phyloP scores from a whole-genome alignment of 2,329 filamentous ascomycete species.

The Fonsecaea erecta region DNA sequence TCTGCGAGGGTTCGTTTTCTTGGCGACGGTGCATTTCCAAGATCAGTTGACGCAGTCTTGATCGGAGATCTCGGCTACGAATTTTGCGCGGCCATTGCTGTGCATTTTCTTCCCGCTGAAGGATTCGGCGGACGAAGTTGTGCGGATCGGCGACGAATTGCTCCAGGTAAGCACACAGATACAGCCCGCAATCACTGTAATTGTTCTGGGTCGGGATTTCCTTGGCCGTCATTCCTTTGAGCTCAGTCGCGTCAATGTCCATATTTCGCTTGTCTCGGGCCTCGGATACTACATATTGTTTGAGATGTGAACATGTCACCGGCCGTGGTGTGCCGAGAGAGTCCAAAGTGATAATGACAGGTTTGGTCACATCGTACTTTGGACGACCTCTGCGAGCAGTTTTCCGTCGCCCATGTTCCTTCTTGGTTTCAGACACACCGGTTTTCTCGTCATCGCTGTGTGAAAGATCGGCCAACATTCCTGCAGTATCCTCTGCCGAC shows the following conservation, averaged over 20 bases:
- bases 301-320: constrained; percentile 65
- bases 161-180: constrained; percentile 80
- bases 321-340: constrained; percentile 73
- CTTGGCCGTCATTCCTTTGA: constrained; percentile 70
- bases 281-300: constrained; percentile 77
- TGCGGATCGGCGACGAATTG: constrained; percentile 79
- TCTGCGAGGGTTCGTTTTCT: constrained; percentile 41
- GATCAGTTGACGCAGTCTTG: constrained; percentile 34
- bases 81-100: constrained; percentile 35
- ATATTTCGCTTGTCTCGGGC: constrained; percentile 61
- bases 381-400: constrained; percentile 41
- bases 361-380: constrained; percentile 58
- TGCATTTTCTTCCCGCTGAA: constrained; percentile 67
- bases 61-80: constrained; percentile 32
- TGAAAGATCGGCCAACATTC: constrained; percentile 23
- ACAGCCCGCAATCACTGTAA: constrained; percentile 87
- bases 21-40: constrained; percentile 36
- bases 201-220: constrained; percentile 81
- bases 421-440: constrained; percentile 24
- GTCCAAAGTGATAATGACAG: constrained; percentile 83
- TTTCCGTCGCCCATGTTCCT: constrained; percentile 35
- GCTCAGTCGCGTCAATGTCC: constrained; percentile 48
- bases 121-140: constrained; percentile 67
- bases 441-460: constrained; percentile 26
- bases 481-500: constrained; percentile 25